phyloP scores from a whole-genome alignment of 129 eudicot genomes.

The Smallanthus sonchifolius region DNA sequence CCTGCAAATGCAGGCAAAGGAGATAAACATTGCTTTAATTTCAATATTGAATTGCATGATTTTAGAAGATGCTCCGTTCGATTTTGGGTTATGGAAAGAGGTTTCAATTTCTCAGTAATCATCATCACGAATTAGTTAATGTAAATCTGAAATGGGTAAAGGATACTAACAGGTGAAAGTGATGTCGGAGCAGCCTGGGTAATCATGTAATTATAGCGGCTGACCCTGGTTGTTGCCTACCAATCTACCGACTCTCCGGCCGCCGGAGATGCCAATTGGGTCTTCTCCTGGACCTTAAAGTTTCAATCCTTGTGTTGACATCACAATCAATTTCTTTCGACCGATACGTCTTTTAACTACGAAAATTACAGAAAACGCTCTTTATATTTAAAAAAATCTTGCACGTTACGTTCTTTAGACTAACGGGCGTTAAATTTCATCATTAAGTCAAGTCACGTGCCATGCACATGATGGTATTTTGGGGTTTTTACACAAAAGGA shows the following conservation, averaged over 20 bases:
- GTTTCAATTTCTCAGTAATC: neutral
- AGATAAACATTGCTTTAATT: no score
- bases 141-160: conserved; percentile 74
- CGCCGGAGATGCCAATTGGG: conserved; percentile 58
- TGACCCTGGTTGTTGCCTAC: conserved; percentile 35
- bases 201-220: conserved; percentile 57
- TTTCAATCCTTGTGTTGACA: conserved; percentile 70
- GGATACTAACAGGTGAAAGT: conserved; percentile 51
- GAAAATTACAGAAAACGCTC: no score
- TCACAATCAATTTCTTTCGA: no score
- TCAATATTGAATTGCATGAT: conserved; percentile 8
- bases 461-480: no score
- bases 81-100: conserved; percentile 14
- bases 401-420: no score
- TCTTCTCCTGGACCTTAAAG: conserved; percentile 53
- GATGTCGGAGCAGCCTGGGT: conserved; percentile 56
- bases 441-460: no score
- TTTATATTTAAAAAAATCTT: no score
- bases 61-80: conserved; percentile 17
- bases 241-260: conserved; percentile 51
- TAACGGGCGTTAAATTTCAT: no score
- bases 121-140: conserved; percentile 39
- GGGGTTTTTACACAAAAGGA: no score
- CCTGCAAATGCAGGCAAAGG: no score
- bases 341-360: no score